Percentiles rank a stretch among this genome's conserved stretches.
Evolutionary conservation across 2,329 filamentous ascomycete genomes (phyloP).

Genomic region (Colletotrichum noveboracense): DNA sequence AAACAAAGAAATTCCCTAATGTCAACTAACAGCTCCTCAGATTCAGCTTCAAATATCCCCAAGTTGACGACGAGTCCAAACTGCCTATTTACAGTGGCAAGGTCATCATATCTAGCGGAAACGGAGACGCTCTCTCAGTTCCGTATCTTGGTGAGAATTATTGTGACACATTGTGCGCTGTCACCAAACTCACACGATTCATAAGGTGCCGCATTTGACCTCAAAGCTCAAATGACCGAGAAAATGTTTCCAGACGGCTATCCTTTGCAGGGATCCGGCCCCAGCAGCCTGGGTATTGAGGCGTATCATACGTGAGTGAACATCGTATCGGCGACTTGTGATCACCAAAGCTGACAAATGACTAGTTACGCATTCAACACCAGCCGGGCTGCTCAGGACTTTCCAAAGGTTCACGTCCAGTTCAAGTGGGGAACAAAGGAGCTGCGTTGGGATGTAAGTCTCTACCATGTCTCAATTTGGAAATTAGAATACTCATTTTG

Average conservation of each 20-base stretch:
- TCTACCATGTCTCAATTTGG: too few species aligned
- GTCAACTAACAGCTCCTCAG: not conserved
- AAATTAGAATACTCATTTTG: not conserved
- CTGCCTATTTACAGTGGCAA: conserved; percentile 40
- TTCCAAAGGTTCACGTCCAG: conserved; percentile 18
- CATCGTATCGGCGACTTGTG: not conserved
- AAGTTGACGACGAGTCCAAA: conserved; percentile 28
- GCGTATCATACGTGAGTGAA: not conserved
- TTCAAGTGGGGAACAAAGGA: conserved; percentile 22
- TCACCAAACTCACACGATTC: too few species aligned
- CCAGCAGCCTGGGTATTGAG: not conserved
- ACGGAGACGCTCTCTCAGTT: conserved; percentile 34
- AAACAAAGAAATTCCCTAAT: not conserved
- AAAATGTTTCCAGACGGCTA: conserved; percentile 5
- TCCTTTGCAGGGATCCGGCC: conserved; percentile 6
- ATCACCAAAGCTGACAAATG: not conserved
- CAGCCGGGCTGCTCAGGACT: conserved; percentile 22
- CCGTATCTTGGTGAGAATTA: conserved; percentile 33
- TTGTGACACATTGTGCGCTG: not conserved
- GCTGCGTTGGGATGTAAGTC: conserved; percentile 22
- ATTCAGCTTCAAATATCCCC: conserved; percentile 31
- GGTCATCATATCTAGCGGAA: conserved; percentile 32
- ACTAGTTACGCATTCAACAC: conserved; percentile 17
- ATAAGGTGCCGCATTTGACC: conserved; percentile 12
- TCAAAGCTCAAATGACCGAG: conserved; percentile 6